These are phyloP conservation scores for Spergularia bocconei DNA, from an alignment of 148 eudicot genomes.

Conservation along the genomic window DNA sequence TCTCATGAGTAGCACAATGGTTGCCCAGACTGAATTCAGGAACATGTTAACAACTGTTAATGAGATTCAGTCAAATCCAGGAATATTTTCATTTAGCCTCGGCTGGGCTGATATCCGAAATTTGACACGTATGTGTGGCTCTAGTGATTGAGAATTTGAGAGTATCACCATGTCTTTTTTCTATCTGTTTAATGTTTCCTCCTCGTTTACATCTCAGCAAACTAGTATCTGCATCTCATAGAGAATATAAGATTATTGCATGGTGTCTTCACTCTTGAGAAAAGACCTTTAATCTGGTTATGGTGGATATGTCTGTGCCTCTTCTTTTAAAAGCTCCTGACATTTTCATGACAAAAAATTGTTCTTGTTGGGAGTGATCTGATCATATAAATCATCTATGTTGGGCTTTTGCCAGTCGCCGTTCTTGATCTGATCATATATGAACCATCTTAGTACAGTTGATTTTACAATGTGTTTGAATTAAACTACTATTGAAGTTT, in stretches of 20 bases:
- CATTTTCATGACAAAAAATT: background rate
- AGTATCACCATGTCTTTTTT: background rate
- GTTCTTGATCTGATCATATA: background rate
- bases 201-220: background rate
- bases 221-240: background rate
- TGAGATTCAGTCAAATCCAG: slow-evolving; percentile 47
- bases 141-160: background rate
- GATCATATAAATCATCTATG: background rate
- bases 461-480: background rate
- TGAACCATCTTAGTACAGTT: background rate
- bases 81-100: slow-evolving; percentile 71
- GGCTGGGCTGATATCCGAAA: slow-evolving; percentile 63
- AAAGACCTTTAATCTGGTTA: too few relatives aligned
- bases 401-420: background rate
- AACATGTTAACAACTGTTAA: slow-evolving; percentile 33
- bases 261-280: too few relatives aligned
- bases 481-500: background rate
- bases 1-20: slow-evolving; percentile 58
- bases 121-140: slow-evolving; percentile 60
- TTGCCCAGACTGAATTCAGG: slow-evolving; percentile 43
- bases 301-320: too few relatives aligned
- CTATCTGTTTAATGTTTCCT: background rate
- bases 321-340: too few relatives aligned
- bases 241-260: too few relatives aligned
- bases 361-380: background rate